These are phyloP conservation scores for Abrus pulchellus DNA, from an alignment of 306 rosid genomes.

Conservation along the genomic window DNA sequence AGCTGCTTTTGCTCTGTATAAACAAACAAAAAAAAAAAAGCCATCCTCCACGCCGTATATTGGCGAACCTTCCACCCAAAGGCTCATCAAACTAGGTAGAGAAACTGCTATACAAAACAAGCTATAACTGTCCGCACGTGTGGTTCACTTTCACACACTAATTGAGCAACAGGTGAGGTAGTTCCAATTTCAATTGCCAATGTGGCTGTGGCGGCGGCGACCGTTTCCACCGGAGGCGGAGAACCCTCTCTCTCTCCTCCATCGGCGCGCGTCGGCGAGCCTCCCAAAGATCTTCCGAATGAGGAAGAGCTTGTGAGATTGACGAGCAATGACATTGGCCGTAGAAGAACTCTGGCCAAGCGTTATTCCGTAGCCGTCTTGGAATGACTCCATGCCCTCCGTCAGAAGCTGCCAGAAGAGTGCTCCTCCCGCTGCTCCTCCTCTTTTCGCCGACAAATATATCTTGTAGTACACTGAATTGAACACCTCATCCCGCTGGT, in stretches of 20 bases:
- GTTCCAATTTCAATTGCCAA: slow-evolving; percentile 59
- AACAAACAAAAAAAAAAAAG: not conserved
- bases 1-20: slow-evolving; percentile 28
- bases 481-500: slow-evolving; percentile 75
- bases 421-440: slow-evolving; percentile 84
- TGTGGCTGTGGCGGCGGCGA: slow-evolving; percentile 47
- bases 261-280: slow-evolving; percentile 57
- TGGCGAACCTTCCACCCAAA: no score
- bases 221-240: slow-evolving; percentile 53
- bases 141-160: no score
- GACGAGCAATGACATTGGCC: slow-evolving; percentile 74
- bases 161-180: not conserved
- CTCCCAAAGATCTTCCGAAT: slow-evolving; percentile 64
- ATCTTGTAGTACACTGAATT: slow-evolving; percentile 74
- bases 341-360: slow-evolving; percentile 82
- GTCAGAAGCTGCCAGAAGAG: slow-evolving; percentile 93
- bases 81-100: slow-evolving; percentile 35
- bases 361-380: slow-evolving; percentile 81
- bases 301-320: slow-evolving; percentile 67
- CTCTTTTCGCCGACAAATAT: slow-evolving; percentile 76
- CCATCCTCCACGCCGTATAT: no score
- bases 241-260: slow-evolving; percentile 60
- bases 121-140: not conserved
- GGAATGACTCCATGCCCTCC: slow-evolving; percentile 80
- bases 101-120: slow-evolving; percentile 38